Base-by-base conservation (phyloP, 2,329 filamentous ascomycete species). In the Penicillium sclerotiorum region DNA sequence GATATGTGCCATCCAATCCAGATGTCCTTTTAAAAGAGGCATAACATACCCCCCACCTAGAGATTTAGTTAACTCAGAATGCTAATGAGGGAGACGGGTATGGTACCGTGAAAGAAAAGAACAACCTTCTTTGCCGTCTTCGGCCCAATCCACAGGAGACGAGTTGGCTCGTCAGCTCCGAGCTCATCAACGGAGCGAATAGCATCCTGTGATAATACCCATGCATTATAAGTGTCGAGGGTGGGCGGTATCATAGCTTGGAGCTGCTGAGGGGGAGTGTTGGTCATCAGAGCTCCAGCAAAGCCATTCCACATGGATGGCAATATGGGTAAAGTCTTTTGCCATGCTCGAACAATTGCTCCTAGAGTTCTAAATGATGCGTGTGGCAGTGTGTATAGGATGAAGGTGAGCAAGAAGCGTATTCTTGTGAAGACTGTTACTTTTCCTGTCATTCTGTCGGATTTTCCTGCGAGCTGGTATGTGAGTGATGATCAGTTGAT, bases 41-140 rank as follows among this genome's bases (percentile, higher is more conserved):
- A 62, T 60, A 11, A 60, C 58, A 50, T 62, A 62, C 6, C 58
- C 60, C 5, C 58, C 60, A 20, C 58, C 60, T 61, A 27, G n/a
- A n/a, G 3, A 7, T 4, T 3, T 5, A 4, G 2, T 33, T 33
- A 33, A 17, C n/a, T n/a, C 8, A 33, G 3, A 13, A 15, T 15
- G 12, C 9, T 28, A 7, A 8, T 8, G 12, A 33, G 13, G 17
- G 8, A 33, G 3, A n/a, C 8, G 8, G 17, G 30, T n/a, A 33
- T 6, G 13, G 15, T n/a, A 33, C 30, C 30, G n/a, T 33, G 30
- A 17, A 33, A 33, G 30, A 33, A 15, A 33, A 33, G 30, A 3
- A 33, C 7, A 4, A 33, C 30, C 3, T 33, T 33, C 30, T 33
- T n/a, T 33, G 12, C 3, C 30, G 2, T 33, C n/a, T n/a, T 33